Base-by-base conservation (phyloP, 2,329 filamentous ascomycete genomes). In the Didymella lethalis region DNA sequence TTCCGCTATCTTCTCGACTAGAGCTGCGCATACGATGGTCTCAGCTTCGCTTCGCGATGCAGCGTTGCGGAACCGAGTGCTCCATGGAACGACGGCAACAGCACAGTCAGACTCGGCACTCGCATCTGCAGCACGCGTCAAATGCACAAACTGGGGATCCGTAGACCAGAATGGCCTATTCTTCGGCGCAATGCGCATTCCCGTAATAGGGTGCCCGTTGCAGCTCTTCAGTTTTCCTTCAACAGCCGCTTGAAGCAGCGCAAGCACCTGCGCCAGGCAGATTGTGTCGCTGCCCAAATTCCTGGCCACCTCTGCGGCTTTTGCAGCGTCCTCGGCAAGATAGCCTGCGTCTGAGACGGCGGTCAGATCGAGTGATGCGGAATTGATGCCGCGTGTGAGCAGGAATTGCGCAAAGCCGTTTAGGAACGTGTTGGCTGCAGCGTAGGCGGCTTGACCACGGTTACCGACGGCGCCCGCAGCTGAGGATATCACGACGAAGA, bases 401-500 rank as follows among this genome's bases (percentile, higher is more conserved):
- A 50, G 34, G 23, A 69, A 64, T 46, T 69, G 66, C 1, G 69
- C 63, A 26, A 73, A 69, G 20, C 62, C 67, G 43, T 75, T 66
- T 16, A 74, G 67, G 57, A 74, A 75, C 2, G 64, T 66, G 57
- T 74, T 75, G 1, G 69, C 71, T 3, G 66, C 67, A 12, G 51
- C 49, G 50, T 75, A 75, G 32, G 60, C 64, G 12, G 62, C 52
- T 57, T 75, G 72, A 2, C 67, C 69, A 1, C 41, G 32, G 47
- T 64, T 67, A 6, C 69, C 69, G 61, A 68, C 51, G 2, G 68
- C 54, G 23, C 54, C 51, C 0, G 64, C 54, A 4, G 69, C 59
- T 0, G 75, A 78, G 0, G 75, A 78, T 45, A 75, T 70, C n/a
- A 75, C 48, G 44, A 79, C 14, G 31, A 57, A 29, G 43, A 57